These are phyloP conservation scores for Fusarium hostae DNA, from an alignment of 2,329 filamentous ascomycete genomes.

Conservation along the genomic window DNA sequence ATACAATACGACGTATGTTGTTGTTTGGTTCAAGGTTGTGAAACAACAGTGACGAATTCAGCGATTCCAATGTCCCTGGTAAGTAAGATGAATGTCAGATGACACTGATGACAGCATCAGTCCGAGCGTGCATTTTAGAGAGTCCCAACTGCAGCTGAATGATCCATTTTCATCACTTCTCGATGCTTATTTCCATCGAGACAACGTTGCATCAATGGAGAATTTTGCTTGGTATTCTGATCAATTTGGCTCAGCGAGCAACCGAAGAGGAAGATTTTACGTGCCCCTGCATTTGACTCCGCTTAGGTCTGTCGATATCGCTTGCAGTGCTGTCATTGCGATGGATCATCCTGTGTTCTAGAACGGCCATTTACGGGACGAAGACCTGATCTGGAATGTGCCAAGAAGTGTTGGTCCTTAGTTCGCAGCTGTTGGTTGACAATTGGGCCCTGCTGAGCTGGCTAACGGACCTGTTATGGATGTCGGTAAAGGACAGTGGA, in stretches of 20 bases:
- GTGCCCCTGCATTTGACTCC: neutral
- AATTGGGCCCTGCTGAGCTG: neutral
- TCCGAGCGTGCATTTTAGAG: neutral
- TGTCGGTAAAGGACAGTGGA: rapidly evolving
- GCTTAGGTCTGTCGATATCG: neutral
- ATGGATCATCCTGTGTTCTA: neutral
- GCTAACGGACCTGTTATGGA: neutral
- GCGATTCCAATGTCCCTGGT: too few relatives aligned
- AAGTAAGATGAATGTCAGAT: neutral
- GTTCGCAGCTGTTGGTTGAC: neutral
- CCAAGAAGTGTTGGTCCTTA: neutral
- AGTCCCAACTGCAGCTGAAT: neutral
- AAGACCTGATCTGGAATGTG: neutral
- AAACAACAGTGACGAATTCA: neutral
- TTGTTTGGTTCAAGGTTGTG: neutral
- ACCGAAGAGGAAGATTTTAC: neutral
- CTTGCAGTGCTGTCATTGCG: neutral
- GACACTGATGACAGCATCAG: neutral
- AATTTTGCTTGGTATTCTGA: neutral
- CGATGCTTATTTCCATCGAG: neutral
- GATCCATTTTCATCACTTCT: neutral
- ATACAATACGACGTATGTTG: rapidly evolving
- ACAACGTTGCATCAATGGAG: neutral
- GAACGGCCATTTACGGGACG: neutral
- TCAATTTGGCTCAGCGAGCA: neutral